These are phyloP conservation scores for Ceratopteris richardii DNA, from an alignment of 75 land plant species.

Conservation along the genomic window DNA sequence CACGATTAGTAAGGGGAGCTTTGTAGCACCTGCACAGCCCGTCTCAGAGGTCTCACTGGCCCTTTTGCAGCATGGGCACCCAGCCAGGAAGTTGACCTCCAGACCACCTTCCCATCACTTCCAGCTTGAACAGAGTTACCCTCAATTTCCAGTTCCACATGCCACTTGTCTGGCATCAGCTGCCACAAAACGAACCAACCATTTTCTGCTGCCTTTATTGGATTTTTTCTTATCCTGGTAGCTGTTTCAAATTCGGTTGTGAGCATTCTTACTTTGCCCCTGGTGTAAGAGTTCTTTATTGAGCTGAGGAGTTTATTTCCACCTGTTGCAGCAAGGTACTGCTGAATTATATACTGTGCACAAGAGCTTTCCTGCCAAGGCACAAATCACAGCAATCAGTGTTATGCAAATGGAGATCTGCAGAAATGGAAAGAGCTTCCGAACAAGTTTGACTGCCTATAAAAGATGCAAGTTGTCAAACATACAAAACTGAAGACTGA, in stretches of 20 bases:
- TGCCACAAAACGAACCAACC: constrained; percentile 79
- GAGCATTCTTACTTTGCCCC: constrained; percentile 63
- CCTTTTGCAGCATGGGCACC: constrained; percentile 86
- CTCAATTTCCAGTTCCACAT: constrained; percentile 64
- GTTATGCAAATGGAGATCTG: too few species aligned
- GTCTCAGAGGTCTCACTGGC: constrained; percentile 66
- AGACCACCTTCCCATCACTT: constrained; percentile 59
- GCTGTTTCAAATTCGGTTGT: constrained; percentile 57
- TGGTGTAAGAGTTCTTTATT: constrained; percentile 48
- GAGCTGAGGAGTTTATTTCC: constrained; percentile 24
- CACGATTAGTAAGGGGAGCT: neutral
- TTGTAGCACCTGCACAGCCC: constrained; percentile 58
- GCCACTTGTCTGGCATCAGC: constrained; percentile 84
- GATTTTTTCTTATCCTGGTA: constrained; percentile 34
- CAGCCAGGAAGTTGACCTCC: constrained; percentile 82
- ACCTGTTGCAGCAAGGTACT: constrained; percentile 44
- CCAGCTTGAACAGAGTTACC: constrained; percentile 52
- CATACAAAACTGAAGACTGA: too few species aligned
- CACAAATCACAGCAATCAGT: too few species aligned
- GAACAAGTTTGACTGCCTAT: too few species aligned
- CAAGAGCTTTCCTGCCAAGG: constrained; percentile 32
- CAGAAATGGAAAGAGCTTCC: too few species aligned
- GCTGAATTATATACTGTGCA: constrained; percentile 47
- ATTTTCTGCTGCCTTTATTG: constrained; percentile 44
- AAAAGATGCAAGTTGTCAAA: too few species aligned